Evolutionary conservation across 257 asterid genomes (phyloP).

Genomic region (Linaria vulgaris): DNA sequence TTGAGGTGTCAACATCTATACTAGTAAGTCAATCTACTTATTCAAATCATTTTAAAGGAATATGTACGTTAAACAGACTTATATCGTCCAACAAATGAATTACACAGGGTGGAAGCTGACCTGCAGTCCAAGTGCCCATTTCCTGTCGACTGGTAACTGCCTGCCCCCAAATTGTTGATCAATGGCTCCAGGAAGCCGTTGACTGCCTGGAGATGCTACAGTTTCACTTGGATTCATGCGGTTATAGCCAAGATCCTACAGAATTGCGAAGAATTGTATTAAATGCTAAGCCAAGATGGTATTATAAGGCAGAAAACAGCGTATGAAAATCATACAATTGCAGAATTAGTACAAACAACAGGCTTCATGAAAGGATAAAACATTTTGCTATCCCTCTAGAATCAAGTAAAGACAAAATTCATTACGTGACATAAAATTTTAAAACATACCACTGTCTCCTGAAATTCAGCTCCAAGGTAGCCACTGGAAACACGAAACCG

Average conservation of each 20-base stretch:
- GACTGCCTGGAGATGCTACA: conserved; percentile 53
- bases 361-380: not conserved
- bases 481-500: conserved; percentile 75
- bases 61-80: conserved; percentile 3
- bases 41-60: conserved; percentile 4
- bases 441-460: conserved; percentile 64
- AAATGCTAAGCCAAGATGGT: not conserved
- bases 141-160: conserved; percentile 59
- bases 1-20: not conserved
- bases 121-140: conserved; percentile 99
- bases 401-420: not conserved
- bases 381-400: not conserved
- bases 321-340: conserved; percentile 10
- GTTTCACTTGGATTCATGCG: conserved; percentile 49
- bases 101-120: conserved; percentile 39
- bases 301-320: not conserved
- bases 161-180: conserved; percentile 71
- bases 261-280: not conserved
- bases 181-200: conserved; percentile 51
- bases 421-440: conserved; percentile 21
- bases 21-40: not conserved
- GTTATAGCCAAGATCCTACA: conserved; percentile 54
- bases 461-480: conserved; percentile 90
- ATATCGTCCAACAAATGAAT: conserved; percentile 14
- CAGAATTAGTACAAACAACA: not conserved